Base-by-base conservation (phyloP, 129 eudicot species). In the Pseudognaphalium luteoalbum region DNA sequence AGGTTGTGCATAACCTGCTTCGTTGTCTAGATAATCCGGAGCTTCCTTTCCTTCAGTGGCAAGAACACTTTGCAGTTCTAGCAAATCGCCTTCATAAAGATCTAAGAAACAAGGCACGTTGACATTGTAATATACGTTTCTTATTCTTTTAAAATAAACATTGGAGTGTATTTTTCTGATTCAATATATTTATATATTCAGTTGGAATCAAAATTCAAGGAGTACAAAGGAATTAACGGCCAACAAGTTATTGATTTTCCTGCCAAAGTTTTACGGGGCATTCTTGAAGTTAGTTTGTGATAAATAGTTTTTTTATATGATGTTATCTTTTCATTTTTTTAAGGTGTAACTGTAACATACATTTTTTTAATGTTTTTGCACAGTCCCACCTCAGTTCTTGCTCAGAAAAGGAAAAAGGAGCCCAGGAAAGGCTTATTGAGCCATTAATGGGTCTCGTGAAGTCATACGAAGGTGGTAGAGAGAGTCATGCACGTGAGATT, bases 41-140 rank as follows among this genome's bases (percentile, higher is more conserved):
- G 83, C 97, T 95, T 61, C 99, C 99, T 67, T 95, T 91, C 82
- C 92, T 95, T 67, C 99, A 95, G 71, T 95, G 99, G 99, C 99
- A 95, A 87, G 99, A 95, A 79, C 86, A 92, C 88, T 86, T 91
- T 80, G 92, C 99, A 66, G 99, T 95, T 21, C 72, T 91, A 69
- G 96, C 99, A 42, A 95, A 87, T 69, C 92, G 99, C 64, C 97
- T 95, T 70, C 88, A 86, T 21, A 95, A 95, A 84, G 90, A 89
- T 71, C 91, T 95, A 37, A 89, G 87, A 91, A 73, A 60, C 71
- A 89, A 87, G 82, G 99, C 82, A 78, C 78, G 39, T 74, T 19
- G 1, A 54, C 32, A 0, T 76, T 4, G 58, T 42, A 25, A 25
- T 25, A 63, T 73, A 10, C 51, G 2, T 39, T 52, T 14, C 64